Evolutionary conservation across 352 stramenopile genomes (phyloP).

Genomic region (Pythium aquatile): DNA sequence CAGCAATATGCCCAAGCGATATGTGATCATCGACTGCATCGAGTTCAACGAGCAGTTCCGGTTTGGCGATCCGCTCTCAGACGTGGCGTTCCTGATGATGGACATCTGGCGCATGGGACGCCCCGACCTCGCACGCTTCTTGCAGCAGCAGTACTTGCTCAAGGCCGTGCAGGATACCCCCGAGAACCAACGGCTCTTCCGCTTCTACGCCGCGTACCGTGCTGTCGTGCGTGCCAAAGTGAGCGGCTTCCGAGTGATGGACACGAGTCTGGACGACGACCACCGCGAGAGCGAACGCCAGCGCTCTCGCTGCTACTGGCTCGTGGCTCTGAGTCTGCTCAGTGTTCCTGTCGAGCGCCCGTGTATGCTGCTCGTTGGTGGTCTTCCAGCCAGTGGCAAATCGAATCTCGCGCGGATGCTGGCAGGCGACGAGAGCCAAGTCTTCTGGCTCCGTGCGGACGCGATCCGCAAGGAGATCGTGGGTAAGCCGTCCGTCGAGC

Average conservation of each 20-base stretch:
- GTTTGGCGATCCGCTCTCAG: conserved; percentile 60
- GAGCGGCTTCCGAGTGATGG: conserved; percentile 58
- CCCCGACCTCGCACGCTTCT: conserved; percentile 44
- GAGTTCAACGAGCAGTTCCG: conserved; percentile 83
- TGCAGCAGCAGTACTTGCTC: conserved; percentile 58
- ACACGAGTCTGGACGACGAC: conserved; percentile 39
- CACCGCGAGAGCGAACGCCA: conserved; percentile 40
- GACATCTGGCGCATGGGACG: conserved; percentile 62
- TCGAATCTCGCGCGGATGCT: conserved; percentile 59
- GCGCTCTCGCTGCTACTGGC: conserved; percentile 56
- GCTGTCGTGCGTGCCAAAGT: conserved; percentile 72
- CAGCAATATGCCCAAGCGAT: conserved; percentile 14
- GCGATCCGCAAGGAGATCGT: conserved; percentile 63
- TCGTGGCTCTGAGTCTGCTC: conserved; percentile 59
- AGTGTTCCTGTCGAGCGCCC: conserved; percentile 40
- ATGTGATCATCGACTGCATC: conserved; percentile 72
- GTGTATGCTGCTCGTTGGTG: conserved; percentile 53
- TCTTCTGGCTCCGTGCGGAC: conserved; percentile 62
- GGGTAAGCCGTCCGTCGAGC: conserved; percentile 4
- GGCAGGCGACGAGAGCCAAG: conserved; percentile 34
- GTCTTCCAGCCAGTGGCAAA: conserved; percentile 63
- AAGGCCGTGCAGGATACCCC: conserved; percentile 45
- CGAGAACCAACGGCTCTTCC: conserved; percentile 47
- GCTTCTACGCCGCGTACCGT: conserved; percentile 67
- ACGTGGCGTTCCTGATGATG: conserved; percentile 71